A percentile compares a stretch with the other conserved stretches of the same genome.
phyloP scores from a whole-genome alignment of 140 eudicot genomes.

The Bidens hawaiensis region DNA sequence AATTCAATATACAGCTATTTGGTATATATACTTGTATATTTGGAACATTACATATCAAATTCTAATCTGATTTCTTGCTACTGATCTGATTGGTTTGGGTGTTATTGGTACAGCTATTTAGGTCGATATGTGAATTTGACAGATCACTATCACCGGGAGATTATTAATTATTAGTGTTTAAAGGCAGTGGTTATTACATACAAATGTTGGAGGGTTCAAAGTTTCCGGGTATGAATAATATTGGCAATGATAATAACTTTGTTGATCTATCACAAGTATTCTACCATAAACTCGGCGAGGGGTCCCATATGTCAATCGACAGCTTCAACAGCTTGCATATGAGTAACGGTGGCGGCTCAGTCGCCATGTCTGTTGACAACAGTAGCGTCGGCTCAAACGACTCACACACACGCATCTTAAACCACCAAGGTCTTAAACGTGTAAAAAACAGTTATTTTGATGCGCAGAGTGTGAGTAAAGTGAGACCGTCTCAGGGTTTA shows the following conservation, averaged over 20 bases:
- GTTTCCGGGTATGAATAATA: constrained; percentile 37
- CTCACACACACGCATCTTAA: constrained; percentile 61
- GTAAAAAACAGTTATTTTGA: constrained; percentile 40
- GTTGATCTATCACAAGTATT: constrained; percentile 44
- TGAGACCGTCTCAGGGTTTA: constrained; percentile 46
- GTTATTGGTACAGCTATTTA: not conserved
- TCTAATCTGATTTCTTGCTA: not conserved
- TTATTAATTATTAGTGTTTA: constrained; percentile 11
- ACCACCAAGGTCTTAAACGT: constrained; percentile 51
- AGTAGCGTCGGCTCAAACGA: constrained; percentile 77
- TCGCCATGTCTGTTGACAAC: constrained; percentile 43
- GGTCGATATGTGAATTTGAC: not conserved
- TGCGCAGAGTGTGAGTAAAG: constrained; percentile 27
- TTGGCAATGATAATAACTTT: constrained; percentile 36
- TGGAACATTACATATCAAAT: too few species aligned
- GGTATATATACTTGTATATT: too few species aligned
- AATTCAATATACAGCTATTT: too few species aligned
- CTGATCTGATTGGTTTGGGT: not conserved
- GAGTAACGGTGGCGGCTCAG: constrained; percentile 2
- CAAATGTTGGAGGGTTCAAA: constrained; percentile 46
- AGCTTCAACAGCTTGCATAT: constrained; percentile 60
- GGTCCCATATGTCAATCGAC: constrained; percentile 52
- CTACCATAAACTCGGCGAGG: constrained; percentile 57
- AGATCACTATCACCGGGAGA: constrained; percentile 21
- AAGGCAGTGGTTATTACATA: not conserved